A percentile compares a stretch with the other conserved stretches of the same genome.
Conservation (phyloP, 208 protist species). For the Leishmania gerbilli region DNA sequence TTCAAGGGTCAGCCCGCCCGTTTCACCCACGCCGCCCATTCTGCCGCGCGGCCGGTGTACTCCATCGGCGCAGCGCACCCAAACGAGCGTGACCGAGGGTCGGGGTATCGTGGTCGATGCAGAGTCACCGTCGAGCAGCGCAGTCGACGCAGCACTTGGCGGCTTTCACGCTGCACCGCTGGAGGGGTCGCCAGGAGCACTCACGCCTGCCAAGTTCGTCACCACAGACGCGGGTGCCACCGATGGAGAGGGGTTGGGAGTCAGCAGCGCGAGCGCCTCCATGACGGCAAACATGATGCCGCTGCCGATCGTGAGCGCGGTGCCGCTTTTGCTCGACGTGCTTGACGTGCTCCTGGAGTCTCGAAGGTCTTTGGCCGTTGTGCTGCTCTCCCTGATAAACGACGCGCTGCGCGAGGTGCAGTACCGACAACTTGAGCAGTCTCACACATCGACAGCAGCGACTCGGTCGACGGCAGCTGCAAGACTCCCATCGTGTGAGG, state of each 20-base stretch:
- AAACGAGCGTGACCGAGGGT: neutral
- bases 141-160: neutral
- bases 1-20: neutral
- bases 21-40: neutral
- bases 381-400: constrained; percentile 59
- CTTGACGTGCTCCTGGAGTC: constrained; percentile 16
- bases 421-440: constrained; percentile 42
- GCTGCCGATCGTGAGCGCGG: constrained; percentile 1
- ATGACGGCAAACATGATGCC: constrained; percentile 1
- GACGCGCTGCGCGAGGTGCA: constrained; percentile 61
- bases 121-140: neutral
- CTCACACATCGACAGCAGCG: neutral
- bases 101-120: neutral
- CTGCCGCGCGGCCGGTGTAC: neutral
- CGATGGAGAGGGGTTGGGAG: neutral
- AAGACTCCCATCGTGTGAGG: neutral
- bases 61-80: neutral
- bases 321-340: constrained; percentile 6
- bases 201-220: neutral
- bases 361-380: constrained; percentile 32
- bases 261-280: neutral
- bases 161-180: neutral
- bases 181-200: neutral
- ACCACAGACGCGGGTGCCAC: neutral
- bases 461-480: neutral